phyloP scores from a whole-genome alignment of 2,329 filamentous ascomycete genomes.

The Fusarium sp. region DNA sequence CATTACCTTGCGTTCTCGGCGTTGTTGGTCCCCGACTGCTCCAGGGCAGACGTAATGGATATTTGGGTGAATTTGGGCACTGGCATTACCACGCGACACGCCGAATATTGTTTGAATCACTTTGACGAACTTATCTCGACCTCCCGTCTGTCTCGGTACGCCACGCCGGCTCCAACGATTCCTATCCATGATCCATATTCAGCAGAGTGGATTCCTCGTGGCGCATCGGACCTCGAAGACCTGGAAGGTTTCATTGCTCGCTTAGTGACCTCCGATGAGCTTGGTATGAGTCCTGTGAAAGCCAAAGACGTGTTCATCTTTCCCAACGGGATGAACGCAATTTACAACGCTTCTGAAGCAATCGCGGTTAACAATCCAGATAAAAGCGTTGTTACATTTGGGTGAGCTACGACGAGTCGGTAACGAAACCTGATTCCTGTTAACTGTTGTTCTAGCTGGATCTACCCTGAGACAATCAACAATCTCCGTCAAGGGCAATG shows the following conservation, averaged over 20 bases:
- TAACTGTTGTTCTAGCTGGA: no score
- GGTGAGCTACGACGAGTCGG: no score
- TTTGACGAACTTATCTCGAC: background rate
- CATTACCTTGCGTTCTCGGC: background rate
- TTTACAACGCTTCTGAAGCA: background rate
- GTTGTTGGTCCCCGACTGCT: background rate
- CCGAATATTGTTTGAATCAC: background rate
- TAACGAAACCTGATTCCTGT: no score
- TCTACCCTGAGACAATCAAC: no score
- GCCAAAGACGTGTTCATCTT: background rate
- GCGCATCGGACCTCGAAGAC: background rate
- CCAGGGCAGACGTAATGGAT: fast-evolving
- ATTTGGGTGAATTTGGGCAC: background rate
- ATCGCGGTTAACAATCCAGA: background rate
- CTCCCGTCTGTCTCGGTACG: background rate
- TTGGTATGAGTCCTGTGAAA: fast-evolving
- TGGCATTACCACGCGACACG: background rate
- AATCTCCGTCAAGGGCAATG: no score
- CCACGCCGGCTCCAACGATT: background rate
- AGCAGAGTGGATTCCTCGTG: background rate
- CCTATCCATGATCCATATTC: background rate
- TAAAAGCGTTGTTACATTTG: background rate
- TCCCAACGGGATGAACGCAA: background rate
- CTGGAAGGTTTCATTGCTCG: background rate
- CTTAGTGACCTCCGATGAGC: background rate